Evolutionary conservation across 805 yeast species (phyloP).

Genomic region (Nakazawaea pomicola): DNA sequence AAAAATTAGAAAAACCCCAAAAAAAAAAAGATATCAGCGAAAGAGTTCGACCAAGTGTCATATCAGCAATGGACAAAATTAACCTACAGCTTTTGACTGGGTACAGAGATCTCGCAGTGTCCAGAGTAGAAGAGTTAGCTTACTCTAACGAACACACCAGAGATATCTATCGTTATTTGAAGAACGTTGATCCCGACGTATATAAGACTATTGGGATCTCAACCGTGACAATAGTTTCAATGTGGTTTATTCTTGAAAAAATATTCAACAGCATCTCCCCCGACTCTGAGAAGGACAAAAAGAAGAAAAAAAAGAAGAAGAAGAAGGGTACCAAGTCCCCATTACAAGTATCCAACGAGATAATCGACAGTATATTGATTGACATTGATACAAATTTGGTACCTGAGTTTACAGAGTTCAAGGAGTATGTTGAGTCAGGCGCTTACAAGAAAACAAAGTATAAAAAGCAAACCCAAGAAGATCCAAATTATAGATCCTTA

Average conservation of each 20-base stretch:
- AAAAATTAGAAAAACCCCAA: slow-evolving; percentile 1
- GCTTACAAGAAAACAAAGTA: slow-evolving; percentile 2
- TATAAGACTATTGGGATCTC: slow-evolving; percentile 9
- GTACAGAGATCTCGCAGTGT: no score
- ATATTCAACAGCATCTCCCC: neutral
- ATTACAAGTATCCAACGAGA: neutral
- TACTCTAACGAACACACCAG: slow-evolving; percentile 2
- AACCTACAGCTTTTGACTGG: slow-evolving; percentile 18
- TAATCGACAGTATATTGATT: slow-evolving; percentile 5
- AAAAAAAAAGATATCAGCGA: neutral
- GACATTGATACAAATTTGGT: slow-evolving; percentile 1
- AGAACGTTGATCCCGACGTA: neutral
- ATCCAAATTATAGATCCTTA: slow-evolving; percentile 39
- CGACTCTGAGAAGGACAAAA: neutral
- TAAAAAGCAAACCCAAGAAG: slow-evolving; percentile 9
- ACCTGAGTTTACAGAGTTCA: slow-evolving; percentile 11
- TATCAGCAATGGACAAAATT: slow-evolving; percentile 21
- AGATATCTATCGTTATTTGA: neutral
- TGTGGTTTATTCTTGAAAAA: slow-evolving; percentile 6
- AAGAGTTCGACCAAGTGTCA: slow-evolving; percentile 13
- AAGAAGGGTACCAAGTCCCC: slow-evolving; percentile 3
- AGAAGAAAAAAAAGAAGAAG: slow-evolving; percentile 10
- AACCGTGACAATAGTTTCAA: slow-evolving; percentile 4
- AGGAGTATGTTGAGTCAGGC: slow-evolving; percentile 11
- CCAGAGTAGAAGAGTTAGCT: no score